A percentile compares a stretch with the other conserved stretches of the same genome.
phyloP scores from a whole-genome alignment of 2,329 filamentous ascomycete species.

The Colletotrichum cereale region DNA sequence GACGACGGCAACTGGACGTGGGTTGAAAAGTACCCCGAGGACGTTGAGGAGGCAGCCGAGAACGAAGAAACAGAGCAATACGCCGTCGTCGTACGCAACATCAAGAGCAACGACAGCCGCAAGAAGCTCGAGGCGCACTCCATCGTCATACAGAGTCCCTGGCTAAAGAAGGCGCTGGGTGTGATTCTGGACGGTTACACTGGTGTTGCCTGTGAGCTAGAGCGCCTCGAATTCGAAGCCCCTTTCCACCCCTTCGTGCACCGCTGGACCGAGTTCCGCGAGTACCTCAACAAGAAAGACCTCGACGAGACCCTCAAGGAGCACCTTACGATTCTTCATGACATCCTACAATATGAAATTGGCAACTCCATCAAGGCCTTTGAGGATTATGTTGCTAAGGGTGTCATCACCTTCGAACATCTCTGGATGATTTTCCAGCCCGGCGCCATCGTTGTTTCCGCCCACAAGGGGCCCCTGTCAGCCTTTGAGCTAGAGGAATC shows the following conservation, averaged over 20 bases:
- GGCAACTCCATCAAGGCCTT: conserved; percentile 62
- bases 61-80: conserved; percentile 72
- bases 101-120: conserved; percentile 68
- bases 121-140: conserved; percentile 72
- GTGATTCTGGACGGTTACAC: conserved; percentile 69
- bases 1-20: conserved; percentile 64
- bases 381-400: conserved; percentile 64
- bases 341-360: conserved; percentile 64
- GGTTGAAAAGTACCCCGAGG: conserved; percentile 67
- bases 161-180: conserved; percentile 68
- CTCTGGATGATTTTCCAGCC: conserved; percentile 68
- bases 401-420: conserved; percentile 65
- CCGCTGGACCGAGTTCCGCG: conserved; percentile 66
- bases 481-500: conserved; percentile 55
- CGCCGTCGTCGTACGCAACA: conserved; percentile 70
- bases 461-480: conserved; percentile 54
- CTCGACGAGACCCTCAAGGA: conserved; percentile 58
- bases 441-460: conserved; percentile 55
- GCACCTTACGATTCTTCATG: conserved; percentile 61
- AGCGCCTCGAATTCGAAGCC: conserved; percentile 70
- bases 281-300: conserved; percentile 55
- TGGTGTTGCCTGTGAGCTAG: conserved; percentile 69
- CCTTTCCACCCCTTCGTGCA: conserved; percentile 76
- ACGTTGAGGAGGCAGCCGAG: conserved; percentile 68
- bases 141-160: conserved; percentile 73